Evolutionary conservation across 1,284 basidiomycete genomes (phyloP).

Genomic region (Hemileia vastatrix): DNA sequence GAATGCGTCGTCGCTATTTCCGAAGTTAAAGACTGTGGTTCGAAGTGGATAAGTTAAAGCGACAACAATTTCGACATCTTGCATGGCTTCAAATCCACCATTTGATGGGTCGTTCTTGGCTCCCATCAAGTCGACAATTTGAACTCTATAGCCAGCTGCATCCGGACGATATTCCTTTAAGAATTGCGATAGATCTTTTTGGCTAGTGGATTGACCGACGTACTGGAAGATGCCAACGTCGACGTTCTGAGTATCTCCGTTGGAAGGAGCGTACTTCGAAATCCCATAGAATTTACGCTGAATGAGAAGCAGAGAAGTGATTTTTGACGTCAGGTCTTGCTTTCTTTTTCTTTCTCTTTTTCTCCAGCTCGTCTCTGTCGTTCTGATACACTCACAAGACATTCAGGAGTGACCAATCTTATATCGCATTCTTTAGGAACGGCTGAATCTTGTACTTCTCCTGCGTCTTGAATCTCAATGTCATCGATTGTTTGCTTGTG

Average conservation of each 20-base stretch:
- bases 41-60: conserved; percentile 7
- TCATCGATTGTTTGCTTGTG: background rate
- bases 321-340: too few species aligned
- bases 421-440: conserved; percentile 1
- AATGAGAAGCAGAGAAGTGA: too few species aligned
- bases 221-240: background rate
- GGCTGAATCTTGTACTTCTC: background rate
- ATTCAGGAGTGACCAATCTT: background rate
- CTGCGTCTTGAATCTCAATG: background rate
- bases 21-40: conserved; percentile 8
- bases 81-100: conserved; percentile 2
- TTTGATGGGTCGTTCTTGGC: background rate
- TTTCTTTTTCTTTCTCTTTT: too few species aligned
- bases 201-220: background rate
- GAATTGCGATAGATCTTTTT: background rate
- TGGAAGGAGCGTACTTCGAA: background rate
- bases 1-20: conserved; percentile 8
- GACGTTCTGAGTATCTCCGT: background rate
- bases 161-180: too few species aligned
- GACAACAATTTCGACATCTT: conserved; percentile 8
- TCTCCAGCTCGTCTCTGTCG: too few species aligned
- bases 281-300: conserved; percentile 5
- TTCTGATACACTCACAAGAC: background rate
- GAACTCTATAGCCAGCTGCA: background rate
- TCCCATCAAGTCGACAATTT: background rate